A percentile compares a stretch with the other conserved stretches of the same genome.
Evolutionary conservation across 345 rosid species (phyloP).

Genomic region (Hibiscus mutabilis): DNA sequence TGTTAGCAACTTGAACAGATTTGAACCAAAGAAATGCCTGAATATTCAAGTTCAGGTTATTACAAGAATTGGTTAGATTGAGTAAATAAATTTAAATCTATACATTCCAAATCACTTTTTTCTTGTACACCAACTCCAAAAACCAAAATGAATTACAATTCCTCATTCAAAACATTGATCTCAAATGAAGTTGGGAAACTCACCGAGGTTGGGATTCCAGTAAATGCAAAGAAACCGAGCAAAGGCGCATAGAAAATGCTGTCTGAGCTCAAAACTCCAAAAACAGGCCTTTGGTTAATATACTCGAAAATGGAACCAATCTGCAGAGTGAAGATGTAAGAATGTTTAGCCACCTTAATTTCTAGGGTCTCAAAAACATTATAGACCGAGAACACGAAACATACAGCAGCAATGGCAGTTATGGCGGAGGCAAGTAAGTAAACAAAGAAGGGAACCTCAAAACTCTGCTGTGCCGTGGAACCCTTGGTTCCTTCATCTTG

Average conservation of each 20-base stretch:
- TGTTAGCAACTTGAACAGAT: constrained; percentile 84
- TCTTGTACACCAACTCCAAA: too few relatives aligned
- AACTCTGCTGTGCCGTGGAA: constrained; percentile 26
- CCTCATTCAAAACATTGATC: background rate
- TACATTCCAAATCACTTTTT: too few relatives aligned
- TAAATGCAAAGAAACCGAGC: constrained; percentile 84
- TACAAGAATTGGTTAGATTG: background rate
- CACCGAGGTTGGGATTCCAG: constrained; percentile 87
- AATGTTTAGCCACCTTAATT: background rate
- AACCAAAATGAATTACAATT: too few relatives aligned
- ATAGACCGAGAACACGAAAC: background rate
- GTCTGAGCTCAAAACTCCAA: constrained; percentile 65
- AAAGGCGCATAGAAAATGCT: constrained; percentile 76
- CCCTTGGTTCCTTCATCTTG: constrained; percentile 41
- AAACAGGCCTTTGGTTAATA: constrained; percentile 69
- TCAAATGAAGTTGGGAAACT: constrained; percentile 23
- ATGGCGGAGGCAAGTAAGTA: constrained; percentile 74
- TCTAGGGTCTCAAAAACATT: background rate
- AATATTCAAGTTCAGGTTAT: background rate
- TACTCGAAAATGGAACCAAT: constrained; percentile 90
- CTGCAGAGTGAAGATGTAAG: constrained; percentile 35
- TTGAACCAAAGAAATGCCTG: constrained; percentile 87
- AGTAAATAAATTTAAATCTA: background rate
- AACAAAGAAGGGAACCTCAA: constrained; percentile 61
- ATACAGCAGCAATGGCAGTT: constrained; percentile 92